These are phyloP conservation scores for Teunomyces gatunensis DNA, from an alignment of 805 yeast genomes.

Conservation along the genomic window DNA sequence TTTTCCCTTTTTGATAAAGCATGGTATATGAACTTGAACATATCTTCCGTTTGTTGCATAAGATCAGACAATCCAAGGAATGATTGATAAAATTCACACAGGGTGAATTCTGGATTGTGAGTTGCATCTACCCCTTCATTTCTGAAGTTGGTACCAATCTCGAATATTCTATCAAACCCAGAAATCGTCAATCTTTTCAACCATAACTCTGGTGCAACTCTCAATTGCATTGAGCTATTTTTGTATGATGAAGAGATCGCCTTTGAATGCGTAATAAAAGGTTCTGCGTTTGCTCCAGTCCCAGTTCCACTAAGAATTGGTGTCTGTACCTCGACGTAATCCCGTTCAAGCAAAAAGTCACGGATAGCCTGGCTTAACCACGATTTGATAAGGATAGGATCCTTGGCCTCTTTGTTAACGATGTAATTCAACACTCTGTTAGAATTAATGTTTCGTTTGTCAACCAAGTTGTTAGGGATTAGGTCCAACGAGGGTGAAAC, in stretches of 20 bases:
- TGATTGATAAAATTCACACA: constrained; percentile 83
- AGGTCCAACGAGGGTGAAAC: constrained; percentile 67
- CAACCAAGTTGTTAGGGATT: constrained; percentile 61
- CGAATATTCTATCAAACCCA: constrained; percentile 85
- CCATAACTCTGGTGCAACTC: constrained; percentile 97
- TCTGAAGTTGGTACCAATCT: constrained; percentile 80
- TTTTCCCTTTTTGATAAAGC: constrained; percentile 18
- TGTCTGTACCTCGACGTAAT: constrained; percentile 82
- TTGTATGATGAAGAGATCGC: constrained; percentile 25
- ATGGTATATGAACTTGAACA: constrained; percentile 45
- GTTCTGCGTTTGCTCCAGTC: constrained; percentile 92
- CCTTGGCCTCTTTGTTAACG: constrained; percentile 51
- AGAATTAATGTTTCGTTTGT: constrained; percentile 54
- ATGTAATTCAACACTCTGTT: constrained; percentile 75
- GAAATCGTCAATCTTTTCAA: constrained; percentile 76
- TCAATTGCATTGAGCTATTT: constrained; percentile 47
- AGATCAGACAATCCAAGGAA: constrained; percentile 66
- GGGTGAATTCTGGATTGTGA: constrained; percentile 92
- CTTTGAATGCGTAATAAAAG: constrained; percentile 59
- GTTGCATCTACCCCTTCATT: constrained; percentile 93
- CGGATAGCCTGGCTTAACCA: constrained; percentile 56
- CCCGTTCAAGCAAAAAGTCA: constrained; percentile 48
- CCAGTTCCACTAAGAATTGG: constrained; percentile 74
- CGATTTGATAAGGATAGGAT: constrained; percentile 50
- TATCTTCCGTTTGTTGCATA: constrained; percentile 58